Evolutionary conservation across 495 filamentous ascomycete species (phyloP).

Genomic region (Xylaria sp.): DNA sequence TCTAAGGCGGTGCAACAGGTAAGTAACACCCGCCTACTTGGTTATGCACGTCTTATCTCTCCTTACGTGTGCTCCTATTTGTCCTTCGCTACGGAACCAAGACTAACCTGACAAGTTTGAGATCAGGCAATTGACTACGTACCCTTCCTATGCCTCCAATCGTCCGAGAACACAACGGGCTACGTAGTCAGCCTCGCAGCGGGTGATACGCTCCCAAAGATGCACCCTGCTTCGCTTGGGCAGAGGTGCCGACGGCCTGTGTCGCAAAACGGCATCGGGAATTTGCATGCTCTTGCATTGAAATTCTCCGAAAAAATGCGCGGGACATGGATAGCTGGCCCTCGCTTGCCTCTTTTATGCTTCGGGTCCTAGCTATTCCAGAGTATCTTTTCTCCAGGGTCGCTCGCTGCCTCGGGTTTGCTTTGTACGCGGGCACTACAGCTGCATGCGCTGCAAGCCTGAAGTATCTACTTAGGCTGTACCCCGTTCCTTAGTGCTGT

Average conservation of each 20-base stretch:
- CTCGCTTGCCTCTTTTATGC: neutral
- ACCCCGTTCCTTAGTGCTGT: constrained; percentile 13
- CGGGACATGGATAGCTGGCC: constrained; percentile 10
- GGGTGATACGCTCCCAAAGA: neutral
- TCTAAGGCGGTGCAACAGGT: neutral
- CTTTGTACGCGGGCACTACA: too few relatives aligned
- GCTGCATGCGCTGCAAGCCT: constrained; percentile 12
- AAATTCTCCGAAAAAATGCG: constrained; percentile 24
- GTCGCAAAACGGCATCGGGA: constrained; percentile 18
- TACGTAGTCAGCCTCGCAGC: neutral
- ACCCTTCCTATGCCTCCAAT: neutral
- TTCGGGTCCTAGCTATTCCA: neutral
- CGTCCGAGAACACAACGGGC: neutral
- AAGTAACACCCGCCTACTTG: neutral
- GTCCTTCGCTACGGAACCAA: neutral
- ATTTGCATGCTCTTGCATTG: constrained; percentile 14
- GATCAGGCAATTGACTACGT: constrained; percentile 2
- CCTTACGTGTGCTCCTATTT: neutral
- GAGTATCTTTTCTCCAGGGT: neutral
- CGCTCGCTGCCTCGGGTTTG: too few relatives aligned
- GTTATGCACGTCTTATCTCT: constrained; percentile 4
- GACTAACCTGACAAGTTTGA: neutral
- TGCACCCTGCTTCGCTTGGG: constrained; percentile 20
- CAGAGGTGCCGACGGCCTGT: neutral
- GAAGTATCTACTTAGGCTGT: constrained; percentile 14